Base-by-base conservation (phyloP, 352 stramenopile genomes). In the Globisporangium parvum region DNA sequence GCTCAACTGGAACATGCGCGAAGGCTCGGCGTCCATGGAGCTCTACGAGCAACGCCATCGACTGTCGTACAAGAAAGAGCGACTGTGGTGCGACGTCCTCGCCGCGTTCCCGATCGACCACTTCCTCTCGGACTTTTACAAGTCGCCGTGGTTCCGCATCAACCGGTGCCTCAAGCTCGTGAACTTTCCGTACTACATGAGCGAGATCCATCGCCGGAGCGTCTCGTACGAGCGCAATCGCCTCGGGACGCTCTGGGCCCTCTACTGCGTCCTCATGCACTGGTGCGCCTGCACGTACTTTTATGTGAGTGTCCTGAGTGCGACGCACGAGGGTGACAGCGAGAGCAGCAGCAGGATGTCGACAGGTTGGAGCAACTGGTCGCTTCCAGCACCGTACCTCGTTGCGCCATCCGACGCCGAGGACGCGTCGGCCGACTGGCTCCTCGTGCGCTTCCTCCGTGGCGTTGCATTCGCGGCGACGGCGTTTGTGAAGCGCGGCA, bases 191-290 rank as follows among this genome's bases (percentile, higher is more conserved):
- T 66, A 52, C 26, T 87, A 87, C 52, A 62, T 87, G 63, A 63
- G 71, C 21, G 79, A 87, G 51, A 37, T 86, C 3, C 81, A 85
- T 48, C 74, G 79, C 1, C 67, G 71, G 8, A 87, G 69, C 26
- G 66, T 87, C 24, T 67, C 62, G 18, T 75, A 75, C 50, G 74
- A 89, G 57, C 47, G 70, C 49, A 76, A 80, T 20, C 71, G 75
- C 23, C 71, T 85, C 48, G 66, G 62, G 24, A 67, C 65, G 20
- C 67, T 85, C 33, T 73, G 62, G 53, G 20, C 80, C 45, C 53
- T 89, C 11, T 89, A 89, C 37, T 31, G 73, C 21, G 48, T 86
- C 3, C 51, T 66, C 23, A 79, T 87, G 45, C 87, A 84, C 47
- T 87, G 75, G 75, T 53, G 57, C 17, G 73, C 70, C 0, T 89